Conservation (phyloP, 108 stramenopile species). For the Aurantiochytrium sp. region DNA sequence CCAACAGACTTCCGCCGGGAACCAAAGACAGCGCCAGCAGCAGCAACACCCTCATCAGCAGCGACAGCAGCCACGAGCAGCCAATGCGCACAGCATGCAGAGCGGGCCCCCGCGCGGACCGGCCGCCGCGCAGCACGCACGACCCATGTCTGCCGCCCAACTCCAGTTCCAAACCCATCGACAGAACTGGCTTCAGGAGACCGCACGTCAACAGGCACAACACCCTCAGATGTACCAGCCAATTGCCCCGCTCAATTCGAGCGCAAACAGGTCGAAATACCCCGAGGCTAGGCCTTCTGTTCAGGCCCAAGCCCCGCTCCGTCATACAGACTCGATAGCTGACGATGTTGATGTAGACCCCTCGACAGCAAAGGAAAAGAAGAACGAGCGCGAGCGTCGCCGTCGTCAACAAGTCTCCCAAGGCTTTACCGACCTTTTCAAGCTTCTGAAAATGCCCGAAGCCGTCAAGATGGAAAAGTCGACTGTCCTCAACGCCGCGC, state of each 20-base stretch:
- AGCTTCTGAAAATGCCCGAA: background rate
- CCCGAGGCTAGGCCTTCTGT: background rate
- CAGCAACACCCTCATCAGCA: background rate
- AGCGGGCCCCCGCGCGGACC: background rate
- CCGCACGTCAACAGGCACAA: background rate
- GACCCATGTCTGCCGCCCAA: background rate
- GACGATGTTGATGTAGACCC: background rate
- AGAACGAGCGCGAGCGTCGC: constrained; percentile 10
- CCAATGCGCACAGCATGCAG: background rate
- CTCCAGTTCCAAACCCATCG: background rate
- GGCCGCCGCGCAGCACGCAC: background rate
- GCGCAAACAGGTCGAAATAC: background rate
- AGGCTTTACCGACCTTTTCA: background rate
- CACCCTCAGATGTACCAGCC: background rate
- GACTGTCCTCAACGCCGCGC: background rate
- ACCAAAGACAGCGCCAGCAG: background rate
- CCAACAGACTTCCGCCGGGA: background rate
- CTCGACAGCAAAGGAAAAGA: constrained; percentile 2
- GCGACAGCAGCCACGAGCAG: background rate
- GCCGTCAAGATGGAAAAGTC: constrained; percentile 11
- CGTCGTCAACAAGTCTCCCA: background rate
- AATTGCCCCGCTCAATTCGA: background rate
- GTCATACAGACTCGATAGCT: background rate
- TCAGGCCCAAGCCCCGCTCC: background rate
- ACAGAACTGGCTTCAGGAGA: background rate